Evolutionary conservation across 352 stramenopile species (phyloP).

Genomic region (Peronospora tabacina): DNA sequence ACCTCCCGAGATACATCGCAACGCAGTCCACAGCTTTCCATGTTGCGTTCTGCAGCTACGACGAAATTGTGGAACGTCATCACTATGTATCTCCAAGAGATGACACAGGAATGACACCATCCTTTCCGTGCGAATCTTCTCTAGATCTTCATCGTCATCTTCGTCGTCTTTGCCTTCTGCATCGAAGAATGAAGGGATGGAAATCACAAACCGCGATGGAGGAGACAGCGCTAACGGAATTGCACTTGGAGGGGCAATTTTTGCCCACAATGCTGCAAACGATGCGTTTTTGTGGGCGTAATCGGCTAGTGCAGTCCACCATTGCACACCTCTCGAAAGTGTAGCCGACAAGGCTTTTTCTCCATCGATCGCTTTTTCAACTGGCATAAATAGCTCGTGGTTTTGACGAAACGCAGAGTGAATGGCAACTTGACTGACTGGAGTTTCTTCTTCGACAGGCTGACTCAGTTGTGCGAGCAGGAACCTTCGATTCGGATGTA

Average conservation of each 20-base stretch:
- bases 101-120: constrained; percentile 28
- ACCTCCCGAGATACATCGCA: constrained; percentile 37
- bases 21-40: constrained; percentile 45
- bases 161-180: constrained; percentile 13
- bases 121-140: constrained; percentile 27
- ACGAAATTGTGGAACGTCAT: constrained; percentile 23
- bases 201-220: constrained; percentile 29
- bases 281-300: constrained; percentile 25
- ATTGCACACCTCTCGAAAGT: constrained; percentile 30
- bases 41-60: constrained; percentile 32
- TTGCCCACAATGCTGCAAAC: constrained; percentile 32
- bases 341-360: constrained; percentile 7
- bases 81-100: constrained; percentile 21
- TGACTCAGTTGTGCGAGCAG: constrained; percentile 33
- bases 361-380: constrained; percentile 1
- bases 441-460: constrained; percentile 25
- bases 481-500: constrained; percentile 28
- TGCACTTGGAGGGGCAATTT: constrained; percentile 12
- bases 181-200: constrained; percentile 20
- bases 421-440: constrained; percentile 31
- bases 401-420: constrained; percentile 34
- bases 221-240: constrained; percentile 15
- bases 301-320: constrained; percentile 32
- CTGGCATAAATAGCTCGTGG: constrained; percentile 24
- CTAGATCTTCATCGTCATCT: constrained; percentile 18